These are phyloP conservation scores for Pseudogymnoascus sp. DNA, from an alignment of 2,329 filamentous ascomycete genomes.

Conservation along the genomic window DNA sequence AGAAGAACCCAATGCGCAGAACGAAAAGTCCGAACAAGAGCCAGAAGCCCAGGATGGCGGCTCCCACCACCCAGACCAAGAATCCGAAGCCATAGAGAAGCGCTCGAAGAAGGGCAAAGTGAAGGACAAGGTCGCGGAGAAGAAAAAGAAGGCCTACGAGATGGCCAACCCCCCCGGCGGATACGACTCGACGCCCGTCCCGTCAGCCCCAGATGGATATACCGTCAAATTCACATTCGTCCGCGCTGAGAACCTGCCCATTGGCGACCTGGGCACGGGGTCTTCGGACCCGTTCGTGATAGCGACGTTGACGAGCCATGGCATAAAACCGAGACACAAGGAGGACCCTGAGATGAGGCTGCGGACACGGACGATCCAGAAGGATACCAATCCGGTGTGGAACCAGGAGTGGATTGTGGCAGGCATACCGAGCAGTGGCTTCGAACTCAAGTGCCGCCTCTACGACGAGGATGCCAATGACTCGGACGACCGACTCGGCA, in stretches of 20 bases:
- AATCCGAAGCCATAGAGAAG: slow-evolving; percentile 5
- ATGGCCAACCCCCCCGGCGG: slow-evolving; percentile 47
- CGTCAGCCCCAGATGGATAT: slow-evolving; percentile 66
- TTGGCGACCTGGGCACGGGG: slow-evolving; percentile 67
- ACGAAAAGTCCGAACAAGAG: neutral
- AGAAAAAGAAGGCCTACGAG: slow-evolving; percentile 26
- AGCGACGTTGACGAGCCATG: slow-evolving; percentile 61
- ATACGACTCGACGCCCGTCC: slow-evolving; percentile 71
- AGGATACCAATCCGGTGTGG: slow-evolving; percentile 69
- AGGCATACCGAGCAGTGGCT: slow-evolving; percentile 73
- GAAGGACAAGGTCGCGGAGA: slow-evolving; percentile 26
- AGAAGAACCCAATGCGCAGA: neutral
- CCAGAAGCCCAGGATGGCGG: neutral
- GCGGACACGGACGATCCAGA: slow-evolving; percentile 68
- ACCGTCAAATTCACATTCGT: slow-evolving; percentile 82
- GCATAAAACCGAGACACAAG: slow-evolving; percentile 69
- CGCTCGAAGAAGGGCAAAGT: slow-evolving; percentile 10
- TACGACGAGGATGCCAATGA: slow-evolving; percentile 88
- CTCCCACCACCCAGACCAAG: neutral
- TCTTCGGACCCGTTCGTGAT: slow-evolving; percentile 78
- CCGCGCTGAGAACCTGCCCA: slow-evolving; percentile 69
- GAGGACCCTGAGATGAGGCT: slow-evolving; percentile 70
- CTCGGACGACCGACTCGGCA: slow-evolving; percentile 79
- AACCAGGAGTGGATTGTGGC: slow-evolving; percentile 80
- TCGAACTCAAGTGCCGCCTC: slow-evolving; percentile 74